phyloP scores from a whole-genome alignment of 768 basidiomycete genomes.

The Dictyophora rubrovolvata region DNA sequence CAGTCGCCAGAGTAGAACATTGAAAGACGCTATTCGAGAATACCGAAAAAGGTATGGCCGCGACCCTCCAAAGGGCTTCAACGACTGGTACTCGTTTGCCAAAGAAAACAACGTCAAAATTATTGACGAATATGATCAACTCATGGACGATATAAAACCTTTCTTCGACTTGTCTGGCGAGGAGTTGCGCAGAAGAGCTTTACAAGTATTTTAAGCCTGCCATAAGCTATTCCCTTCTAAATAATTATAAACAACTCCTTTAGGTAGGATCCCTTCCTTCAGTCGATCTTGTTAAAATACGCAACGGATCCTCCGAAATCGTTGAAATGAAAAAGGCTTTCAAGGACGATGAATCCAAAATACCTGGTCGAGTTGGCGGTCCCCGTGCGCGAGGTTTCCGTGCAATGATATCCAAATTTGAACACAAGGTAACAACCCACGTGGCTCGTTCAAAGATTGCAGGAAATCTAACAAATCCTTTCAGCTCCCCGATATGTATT shows the following conservation, averaged over 20 bases:
- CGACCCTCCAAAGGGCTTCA: conserved; percentile 84
- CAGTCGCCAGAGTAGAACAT: conserved; percentile 65
- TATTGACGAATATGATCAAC: conserved; percentile 81
- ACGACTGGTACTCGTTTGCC: conserved; percentile 81
- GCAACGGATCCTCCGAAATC: conserved; percentile 48
- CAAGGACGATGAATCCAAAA: conserved; percentile 47
- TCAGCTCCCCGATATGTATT: conserved; percentile 88
- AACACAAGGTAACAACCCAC: conserved; percentile 37
- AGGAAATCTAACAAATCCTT: neutral
- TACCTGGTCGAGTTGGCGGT: conserved; percentile 23
- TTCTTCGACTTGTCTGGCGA: conserved; percentile 69
- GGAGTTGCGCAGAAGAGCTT: conserved; percentile 57
- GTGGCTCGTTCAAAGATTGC: neutral
- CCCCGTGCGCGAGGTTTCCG: conserved; percentile 72
- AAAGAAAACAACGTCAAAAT: conserved; percentile 62
- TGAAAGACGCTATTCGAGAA: conserved; percentile 69
- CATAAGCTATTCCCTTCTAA: neutral
- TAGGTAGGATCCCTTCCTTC: conserved; percentile 73
- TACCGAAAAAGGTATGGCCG: conserved; percentile 72
- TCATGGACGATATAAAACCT: conserved; percentile 72
- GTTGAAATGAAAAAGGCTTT: conserved; percentile 46
- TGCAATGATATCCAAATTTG: conserved; percentile 64
- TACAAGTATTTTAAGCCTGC: conserved; percentile 34
- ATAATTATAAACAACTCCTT: neutral
- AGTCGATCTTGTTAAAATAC: conserved; percentile 71